These are phyloP conservation scores for Candida boidinii DNA, from an alignment of 805 yeast species.

Conservation along the genomic window DNA sequence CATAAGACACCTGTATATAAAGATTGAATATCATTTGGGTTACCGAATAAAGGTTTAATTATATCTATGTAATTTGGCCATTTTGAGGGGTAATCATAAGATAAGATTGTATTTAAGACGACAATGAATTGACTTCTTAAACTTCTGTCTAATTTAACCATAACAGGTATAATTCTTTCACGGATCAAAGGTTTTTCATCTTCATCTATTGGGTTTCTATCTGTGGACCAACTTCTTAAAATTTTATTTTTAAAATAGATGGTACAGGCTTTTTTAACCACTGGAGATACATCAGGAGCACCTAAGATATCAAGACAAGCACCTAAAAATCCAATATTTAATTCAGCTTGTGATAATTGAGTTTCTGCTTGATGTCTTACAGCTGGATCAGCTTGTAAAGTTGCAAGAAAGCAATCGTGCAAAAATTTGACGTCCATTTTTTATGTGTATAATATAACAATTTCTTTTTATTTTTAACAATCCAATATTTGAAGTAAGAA, in stretches of 20 bases:
- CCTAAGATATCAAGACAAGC: constrained; percentile 74
- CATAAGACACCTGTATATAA: constrained; percentile 66
- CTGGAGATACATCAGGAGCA: constrained; percentile 41
- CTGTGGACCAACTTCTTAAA: constrained; percentile 50
- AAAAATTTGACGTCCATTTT: constrained; percentile 64
- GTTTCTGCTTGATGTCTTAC: constrained; percentile 63
- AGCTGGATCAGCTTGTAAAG: constrained; percentile 58
- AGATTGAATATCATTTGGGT: constrained; percentile 31
- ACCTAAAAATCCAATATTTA: constrained; percentile 64
- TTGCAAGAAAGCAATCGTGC: constrained; percentile 71
- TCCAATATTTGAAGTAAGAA: too few species aligned
- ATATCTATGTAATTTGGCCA: constrained; percentile 53
- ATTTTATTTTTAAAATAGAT: constrained; percentile 79
- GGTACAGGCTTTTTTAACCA: constrained; percentile 71
- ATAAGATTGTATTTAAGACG: constrained; percentile 43
- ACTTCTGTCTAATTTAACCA: constrained; percentile 39
- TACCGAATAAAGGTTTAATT: constrained; percentile 35
- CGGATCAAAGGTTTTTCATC: constrained; percentile 72
- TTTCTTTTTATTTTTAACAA: too few species aligned
- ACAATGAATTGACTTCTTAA: constrained; percentile 41
- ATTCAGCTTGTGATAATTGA: constrained; percentile 49
- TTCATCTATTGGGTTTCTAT: constrained; percentile 36
- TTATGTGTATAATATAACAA: too few species aligned
- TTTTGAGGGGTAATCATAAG: constrained; percentile 25
- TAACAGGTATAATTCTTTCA: constrained; percentile 57